Percentiles rank a stretch among this genome's conserved stretches.
These are phyloP conservation scores for Colletotrichum sp. DNA, from an alignment of 2,329 filamentous ascomycete genomes.

Conservation along the genomic window DNA sequence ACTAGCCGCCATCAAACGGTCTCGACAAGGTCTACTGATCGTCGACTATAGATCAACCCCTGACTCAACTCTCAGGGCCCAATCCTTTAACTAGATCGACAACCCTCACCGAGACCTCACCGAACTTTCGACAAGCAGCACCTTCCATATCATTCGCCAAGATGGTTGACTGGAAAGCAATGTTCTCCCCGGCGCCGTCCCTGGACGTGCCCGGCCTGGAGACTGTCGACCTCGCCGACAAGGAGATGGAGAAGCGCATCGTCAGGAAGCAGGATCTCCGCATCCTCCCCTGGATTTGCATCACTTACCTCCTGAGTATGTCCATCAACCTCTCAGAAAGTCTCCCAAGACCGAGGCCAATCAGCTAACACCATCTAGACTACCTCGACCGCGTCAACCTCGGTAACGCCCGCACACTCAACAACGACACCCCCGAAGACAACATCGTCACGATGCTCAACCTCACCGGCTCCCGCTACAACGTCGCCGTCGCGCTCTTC, in stretches of 20 bases:
- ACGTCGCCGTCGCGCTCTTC: slow-evolving; percentile 34
- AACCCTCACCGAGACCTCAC: neutral
- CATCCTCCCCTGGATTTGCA: slow-evolving; percentile 37
- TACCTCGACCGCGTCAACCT: slow-evolving; percentile 38
- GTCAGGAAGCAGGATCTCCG: slow-evolving; percentile 36
- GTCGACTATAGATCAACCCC: neutral
- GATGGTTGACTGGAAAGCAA: slow-evolving; percentile 23
- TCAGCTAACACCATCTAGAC: slow-evolving; percentile 8
- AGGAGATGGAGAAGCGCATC: slow-evolving; percentile 37
- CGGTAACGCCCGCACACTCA: slow-evolving; percentile 37
- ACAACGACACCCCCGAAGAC: slow-evolving; percentile 37
- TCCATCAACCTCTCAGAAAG: neutral
- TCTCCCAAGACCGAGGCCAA: neutral
- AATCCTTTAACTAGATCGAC: neutral
- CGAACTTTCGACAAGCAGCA: neutral
- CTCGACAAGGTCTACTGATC: neutral
- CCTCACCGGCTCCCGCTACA: slow-evolving; percentile 35
- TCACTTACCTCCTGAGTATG: slow-evolving; percentile 33
- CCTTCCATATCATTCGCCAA: neutral
- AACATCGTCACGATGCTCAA: slow-evolving; percentile 34
- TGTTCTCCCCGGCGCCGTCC: slow-evolving; percentile 27
- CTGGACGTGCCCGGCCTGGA: slow-evolving; percentile 37
- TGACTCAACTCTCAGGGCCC: neutral
- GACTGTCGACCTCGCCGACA: slow-evolving; percentile 37
- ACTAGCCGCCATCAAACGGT: neutral